phyloP scores from a whole-genome alignment of 768 basidiomycete genomes.

The Naematelia encephala region DNA sequence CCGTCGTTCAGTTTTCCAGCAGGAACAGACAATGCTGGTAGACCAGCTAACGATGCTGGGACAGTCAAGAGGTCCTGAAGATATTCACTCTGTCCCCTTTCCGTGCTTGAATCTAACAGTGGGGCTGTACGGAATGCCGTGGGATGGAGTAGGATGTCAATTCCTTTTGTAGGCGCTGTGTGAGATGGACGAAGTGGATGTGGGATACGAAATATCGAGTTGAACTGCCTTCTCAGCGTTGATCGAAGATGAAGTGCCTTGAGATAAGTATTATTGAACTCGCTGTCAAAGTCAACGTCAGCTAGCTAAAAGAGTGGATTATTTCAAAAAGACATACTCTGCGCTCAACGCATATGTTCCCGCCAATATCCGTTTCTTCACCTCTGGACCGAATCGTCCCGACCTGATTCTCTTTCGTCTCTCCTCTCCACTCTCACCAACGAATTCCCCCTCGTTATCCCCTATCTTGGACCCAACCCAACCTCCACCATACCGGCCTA shows the following conservation, averaged over 20 bases:
- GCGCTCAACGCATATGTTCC: conserved; percentile 90
- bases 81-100: conserved; percentile 60
- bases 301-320: neutral
- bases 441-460: conserved; percentile 54
- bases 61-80: conserved; percentile 89
- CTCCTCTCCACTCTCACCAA: conserved; percentile 55
- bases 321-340: conserved; percentile 61
- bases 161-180: conserved; percentile 40
- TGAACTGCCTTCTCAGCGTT: conserved; percentile 69
- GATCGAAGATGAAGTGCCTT: conserved; percentile 81
- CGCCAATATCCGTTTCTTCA: conserved; percentile 76
- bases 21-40: conserved; percentile 78
- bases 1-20: conserved; percentile 56
- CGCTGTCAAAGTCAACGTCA: conserved; percentile 55
- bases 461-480: conserved; percentile 60
- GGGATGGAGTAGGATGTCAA: conserved; percentile 83
- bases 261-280: conserved; percentile 96
- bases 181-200: conserved; percentile 52
- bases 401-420: conserved; percentile 53
- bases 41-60: conserved; percentile 82
- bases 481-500: conserved; percentile 84
- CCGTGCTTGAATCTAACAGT: conserved; percentile 46
- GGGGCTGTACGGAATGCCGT: conserved; percentile 86
- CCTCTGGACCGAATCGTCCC: conserved; percentile 74
- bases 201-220: conserved; percentile 62